Conservation (phyloP, 1,284 basidiomycete genomes). For the Ustilago bromivora region DNA sequence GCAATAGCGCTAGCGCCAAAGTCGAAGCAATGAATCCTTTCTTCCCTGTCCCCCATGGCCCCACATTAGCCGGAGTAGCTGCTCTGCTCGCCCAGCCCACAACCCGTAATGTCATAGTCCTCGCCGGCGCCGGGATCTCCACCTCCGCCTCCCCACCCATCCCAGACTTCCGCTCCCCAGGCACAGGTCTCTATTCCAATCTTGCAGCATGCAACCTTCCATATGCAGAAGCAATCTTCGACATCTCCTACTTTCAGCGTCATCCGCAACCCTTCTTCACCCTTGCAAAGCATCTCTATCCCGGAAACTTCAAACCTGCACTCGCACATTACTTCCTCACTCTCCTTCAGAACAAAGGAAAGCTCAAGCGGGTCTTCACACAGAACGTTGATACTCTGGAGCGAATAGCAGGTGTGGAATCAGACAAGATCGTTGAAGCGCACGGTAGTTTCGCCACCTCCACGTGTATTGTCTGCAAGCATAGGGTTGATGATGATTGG, state of each 20-base stretch:
- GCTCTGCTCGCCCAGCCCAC: slow-evolving; percentile 31
- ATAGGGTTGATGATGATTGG: slow-evolving; percentile 52
- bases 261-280: slow-evolving; percentile 71
- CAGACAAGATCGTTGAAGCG: slow-evolving; percentile 85
- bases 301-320: slow-evolving; percentile 86
- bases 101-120: slow-evolving; percentile 71
- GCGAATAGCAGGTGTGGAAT: slow-evolving; percentile 82
- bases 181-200: slow-evolving; percentile 74
- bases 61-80: slow-evolving; percentile 45
- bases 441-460: slow-evolving; percentile 78
- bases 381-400: slow-evolving; percentile 89
- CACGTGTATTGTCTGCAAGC: slow-evolving; percentile 59
- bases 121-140: slow-evolving; percentile 73
- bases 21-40: slow-evolving; percentile 18
- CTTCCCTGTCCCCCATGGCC: slow-evolving; percentile 38
- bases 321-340: slow-evolving; percentile 89
- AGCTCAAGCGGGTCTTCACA: slow-evolving; percentile 83
- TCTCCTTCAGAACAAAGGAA: slow-evolving; percentile 77
- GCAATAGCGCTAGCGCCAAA: neutral
- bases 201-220: slow-evolving; percentile 73
- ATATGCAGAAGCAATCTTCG: slow-evolving; percentile 75
- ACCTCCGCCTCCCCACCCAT: slow-evolving; percentile 72
- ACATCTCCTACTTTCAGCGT: slow-evolving; percentile 71
- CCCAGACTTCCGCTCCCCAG: slow-evolving; percentile 72
- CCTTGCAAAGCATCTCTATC: slow-evolving; percentile 83